phyloP scores from a whole-genome alignment of 2,329 filamentous ascomycete species.

The Diaporthe caulivora region DNA sequence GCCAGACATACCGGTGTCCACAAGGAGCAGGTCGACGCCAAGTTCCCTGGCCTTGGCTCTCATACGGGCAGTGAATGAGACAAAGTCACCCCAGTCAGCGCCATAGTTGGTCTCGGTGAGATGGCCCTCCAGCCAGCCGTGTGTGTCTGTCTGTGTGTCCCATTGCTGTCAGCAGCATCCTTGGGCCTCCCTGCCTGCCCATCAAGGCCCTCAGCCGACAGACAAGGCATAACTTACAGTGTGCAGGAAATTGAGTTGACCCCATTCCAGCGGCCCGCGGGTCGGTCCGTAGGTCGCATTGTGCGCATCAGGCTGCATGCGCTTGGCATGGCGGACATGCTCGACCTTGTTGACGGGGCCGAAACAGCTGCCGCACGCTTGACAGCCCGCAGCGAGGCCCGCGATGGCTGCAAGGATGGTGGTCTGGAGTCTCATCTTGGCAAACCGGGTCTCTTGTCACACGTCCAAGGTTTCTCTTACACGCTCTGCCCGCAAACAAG shows the following conservation, averaged over 20 bases:
- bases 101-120: constrained; percentile 73
- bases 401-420: constrained; percentile 37
- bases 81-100: constrained; percentile 76
- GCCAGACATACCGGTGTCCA: constrained; percentile 62
- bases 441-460: neutral
- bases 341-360: constrained; percentile 56
- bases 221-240: constrained; percentile 55
- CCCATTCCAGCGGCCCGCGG: constrained; percentile 65
- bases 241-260: constrained; percentile 72
- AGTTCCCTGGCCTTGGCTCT: constrained; percentile 67
- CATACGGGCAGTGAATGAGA: constrained; percentile 71
- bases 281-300: constrained; percentile 58
- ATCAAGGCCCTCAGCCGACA: neutral
- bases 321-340: constrained; percentile 61
- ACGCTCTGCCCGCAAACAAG: neutral
- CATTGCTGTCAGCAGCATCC: neutral
- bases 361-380: constrained; percentile 57
- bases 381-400: constrained; percentile 39
- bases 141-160: constrained; percentile 64
- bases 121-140: constrained; percentile 72
- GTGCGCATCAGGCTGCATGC: constrained; percentile 61
- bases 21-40: constrained; percentile 69
- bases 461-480: neutral
- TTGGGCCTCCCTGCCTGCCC: neutral
- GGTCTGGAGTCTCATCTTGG: constrained; percentile 35